Conservation (phyloP, 805 yeast genomes). For the Suhomyces sp. region DNA sequence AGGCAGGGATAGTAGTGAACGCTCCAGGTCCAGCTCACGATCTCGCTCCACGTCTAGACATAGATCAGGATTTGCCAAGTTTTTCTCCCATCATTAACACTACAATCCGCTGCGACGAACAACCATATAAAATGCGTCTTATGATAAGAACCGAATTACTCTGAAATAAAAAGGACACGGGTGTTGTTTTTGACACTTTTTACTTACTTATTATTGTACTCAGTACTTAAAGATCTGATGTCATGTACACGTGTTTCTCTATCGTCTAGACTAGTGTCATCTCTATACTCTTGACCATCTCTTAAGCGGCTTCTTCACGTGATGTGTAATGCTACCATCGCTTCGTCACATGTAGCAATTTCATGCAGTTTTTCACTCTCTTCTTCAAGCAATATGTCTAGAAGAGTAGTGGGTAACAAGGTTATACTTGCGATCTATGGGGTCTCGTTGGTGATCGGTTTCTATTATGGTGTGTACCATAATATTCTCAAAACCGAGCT, state of each 20-base stretch:
- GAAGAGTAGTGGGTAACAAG: conserved; percentile 31
- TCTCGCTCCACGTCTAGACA: conserved; percentile 15
- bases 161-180: not conserved
- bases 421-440: conserved; percentile 21
- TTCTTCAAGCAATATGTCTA: conserved; percentile 5
- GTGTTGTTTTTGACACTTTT: not conserved
- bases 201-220: not conserved
- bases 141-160: no score
- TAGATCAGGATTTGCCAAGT: conserved; percentile 13
- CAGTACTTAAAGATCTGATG: not conserved
- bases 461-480: conserved; percentile 22
- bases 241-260: not conserved
- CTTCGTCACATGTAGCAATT: not conserved
- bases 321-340: not conserved
- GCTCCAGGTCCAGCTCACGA: not conserved
- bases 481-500: conserved; percentile 26
- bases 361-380: not conserved
- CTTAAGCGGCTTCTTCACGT: not conserved
- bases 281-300: not conserved
- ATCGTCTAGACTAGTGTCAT: no score
- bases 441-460: conserved; percentile 26
- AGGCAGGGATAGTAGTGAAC: conserved; percentile 5
- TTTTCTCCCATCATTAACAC: conserved; percentile 13
- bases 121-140: no score
- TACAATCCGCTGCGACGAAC: no score